These are phyloP conservation scores for Juglanconis juglandina DNA, from an alignment of 2,329 filamentous ascomycete species.

Conservation along the genomic window DNA sequence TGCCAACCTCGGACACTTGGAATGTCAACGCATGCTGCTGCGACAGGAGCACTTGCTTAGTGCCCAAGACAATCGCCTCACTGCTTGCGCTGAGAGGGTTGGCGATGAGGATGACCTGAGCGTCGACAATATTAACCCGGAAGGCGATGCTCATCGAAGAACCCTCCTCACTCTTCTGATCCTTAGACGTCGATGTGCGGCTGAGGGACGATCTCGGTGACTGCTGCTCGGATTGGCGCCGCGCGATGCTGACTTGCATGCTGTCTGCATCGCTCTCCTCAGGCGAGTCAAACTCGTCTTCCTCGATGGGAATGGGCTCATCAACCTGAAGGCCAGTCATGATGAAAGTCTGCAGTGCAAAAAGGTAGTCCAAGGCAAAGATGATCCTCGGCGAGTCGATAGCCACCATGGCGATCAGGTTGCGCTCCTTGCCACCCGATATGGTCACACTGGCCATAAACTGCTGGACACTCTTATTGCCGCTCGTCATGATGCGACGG, in stretches of 20 bases:
- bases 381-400: conserved; percentile 94
- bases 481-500: conserved; percentile 95
- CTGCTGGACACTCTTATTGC: conserved; percentile 92
- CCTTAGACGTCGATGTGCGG: conserved; percentile 2
- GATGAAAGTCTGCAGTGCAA: conserved; percentile 82
- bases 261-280: conserved; percentile 61
- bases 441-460: conserved; percentile 98
- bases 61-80: conserved; percentile 91
- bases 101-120: conserved; percentile 92
- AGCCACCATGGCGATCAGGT: conserved; percentile 84
- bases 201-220: conserved; percentile 29
- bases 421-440: conserved; percentile 76
- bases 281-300: conserved; percentile 37
- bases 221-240: conserved; percentile 28
- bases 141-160: conserved; percentile 74
- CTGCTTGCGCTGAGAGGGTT: conserved; percentile 87
- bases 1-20: conserved; percentile 89
- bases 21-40: conserved; percentile 92
- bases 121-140: conserved; percentile 90
- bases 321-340: conserved; percentile 66
- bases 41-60: conserved; percentile 87
- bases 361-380: conserved; percentile 92
- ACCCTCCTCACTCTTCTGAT: conserved; percentile 27
- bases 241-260: conserved; percentile 41
- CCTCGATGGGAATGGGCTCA: conserved; percentile 52